Percentiles rank a stretch among this genome's conserved stretches.
These are phyloP conservation scores for Sporothrix curviconia DNA, from an alignment of 2,329 filamentous ascomycete genomes.

Conservation along the genomic window DNA sequence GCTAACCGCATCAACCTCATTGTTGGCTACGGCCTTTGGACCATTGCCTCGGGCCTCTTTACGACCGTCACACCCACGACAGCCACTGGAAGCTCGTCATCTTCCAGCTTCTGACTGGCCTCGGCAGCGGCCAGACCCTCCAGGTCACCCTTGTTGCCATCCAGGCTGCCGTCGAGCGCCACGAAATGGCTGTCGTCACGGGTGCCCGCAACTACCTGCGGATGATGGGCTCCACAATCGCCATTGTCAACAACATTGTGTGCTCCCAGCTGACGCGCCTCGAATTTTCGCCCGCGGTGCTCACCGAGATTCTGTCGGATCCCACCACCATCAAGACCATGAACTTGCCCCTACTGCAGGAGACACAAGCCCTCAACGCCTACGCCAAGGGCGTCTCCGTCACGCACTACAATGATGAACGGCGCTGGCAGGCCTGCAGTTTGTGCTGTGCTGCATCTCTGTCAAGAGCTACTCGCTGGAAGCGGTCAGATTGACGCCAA, in stretches of 20 bases:
- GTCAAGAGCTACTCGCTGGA: background rate
- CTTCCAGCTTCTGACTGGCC: constrained; percentile 29
- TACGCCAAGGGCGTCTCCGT: background rate
- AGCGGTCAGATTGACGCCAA: background rate
- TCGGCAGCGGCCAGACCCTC: constrained; percentile 28
- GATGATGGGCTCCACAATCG: constrained; percentile 29
- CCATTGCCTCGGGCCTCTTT: background rate
- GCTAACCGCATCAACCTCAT: background rate
- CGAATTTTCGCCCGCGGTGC: background rate
- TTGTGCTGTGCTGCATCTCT: background rate
- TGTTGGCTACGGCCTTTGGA: background rate
- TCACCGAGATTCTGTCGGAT: background rate
- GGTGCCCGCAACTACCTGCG: constrained; percentile 33
- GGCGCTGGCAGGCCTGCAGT: background rate
- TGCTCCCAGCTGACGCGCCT: background rate
- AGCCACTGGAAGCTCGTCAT: constrained; percentile 21
- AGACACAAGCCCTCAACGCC: background rate
- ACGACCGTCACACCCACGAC: background rate
- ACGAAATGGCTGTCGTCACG: constrained; percentile 32
- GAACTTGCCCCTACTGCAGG: background rate
- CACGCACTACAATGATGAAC: background rate
- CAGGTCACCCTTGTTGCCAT: constrained; percentile 33
- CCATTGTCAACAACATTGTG: constrained; percentile 17
- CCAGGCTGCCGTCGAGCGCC: constrained; percentile 29
- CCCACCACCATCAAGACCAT: background rate